Base-by-base conservation (phyloP, 345 rosid genomes). In the Linum usitatissimum region DNA sequence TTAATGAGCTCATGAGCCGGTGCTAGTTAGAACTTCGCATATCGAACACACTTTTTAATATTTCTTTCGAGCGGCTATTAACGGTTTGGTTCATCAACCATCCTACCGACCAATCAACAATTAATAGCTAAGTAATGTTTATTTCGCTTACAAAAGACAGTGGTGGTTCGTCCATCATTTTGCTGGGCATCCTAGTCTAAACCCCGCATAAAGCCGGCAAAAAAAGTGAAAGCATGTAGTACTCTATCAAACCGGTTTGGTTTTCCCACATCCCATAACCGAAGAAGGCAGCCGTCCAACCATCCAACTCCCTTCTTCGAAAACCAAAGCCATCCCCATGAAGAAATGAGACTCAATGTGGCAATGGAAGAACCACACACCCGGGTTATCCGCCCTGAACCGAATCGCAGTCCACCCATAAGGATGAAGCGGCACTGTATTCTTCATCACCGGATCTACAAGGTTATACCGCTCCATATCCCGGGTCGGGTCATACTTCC, bases 361-460 rank as follows among this genome's bases (percentile, higher is more conserved):
- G 53, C 67, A 64, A 34, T 64, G 67, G 53, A 55, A 55, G 7
- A 40, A 9, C 68, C 68, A 65, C 5, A 20, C 61, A 2, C 69
- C 69, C 9, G 69, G 69, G 30, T 66, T 66, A 45, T 66, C 63
- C 0, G 69, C 63, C 18, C 57, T 13, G 19, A 66, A 66, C 57
- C 69, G 45, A 5, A 66, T 12, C 2, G 63, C 63, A 1, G 69
- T 58, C 69, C 63, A 66, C 34, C 69, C 69, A 14, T 42, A 48
- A 4, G 57, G 49, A 18, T 45, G 57, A 6, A 66, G 39, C 18
- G 63, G 63, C 42, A 58, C 69, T 12, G 69, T 66, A 38, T 66
- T 66, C 69, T 59, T 66, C 57, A 9, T 49, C 1, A 28, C 18
- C 4, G 69, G 69, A 14, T 66, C 31, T 6, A 17, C 69, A 19